These are phyloP conservation scores for Camellia japonica DNA, from an alignment of 148 eudicot genomes.

Conservation along the genomic window DNA sequence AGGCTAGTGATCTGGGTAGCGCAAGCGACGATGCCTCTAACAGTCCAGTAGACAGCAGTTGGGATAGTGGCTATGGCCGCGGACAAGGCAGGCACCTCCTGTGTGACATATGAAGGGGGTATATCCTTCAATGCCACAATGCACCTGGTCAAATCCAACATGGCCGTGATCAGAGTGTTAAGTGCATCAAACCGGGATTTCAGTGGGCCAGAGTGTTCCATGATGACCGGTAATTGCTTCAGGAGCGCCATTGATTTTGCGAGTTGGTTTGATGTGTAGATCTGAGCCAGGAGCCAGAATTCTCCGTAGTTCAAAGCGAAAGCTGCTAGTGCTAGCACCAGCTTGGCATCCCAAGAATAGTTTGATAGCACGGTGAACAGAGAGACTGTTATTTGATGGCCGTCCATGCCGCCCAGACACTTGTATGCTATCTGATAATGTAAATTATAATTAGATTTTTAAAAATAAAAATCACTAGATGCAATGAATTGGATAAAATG, in stretches of 20 bases:
- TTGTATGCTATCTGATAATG: slow-evolving; percentile 34
- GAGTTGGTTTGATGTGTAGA: slow-evolving; percentile 33
- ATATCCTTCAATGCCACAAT: slow-evolving; percentile 35
- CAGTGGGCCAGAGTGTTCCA: slow-evolving; percentile 26
- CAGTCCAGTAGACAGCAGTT: slow-evolving; percentile 46
- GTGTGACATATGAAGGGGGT: slow-evolving; percentile 23
- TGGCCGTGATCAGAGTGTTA: slow-evolving; percentile 32
- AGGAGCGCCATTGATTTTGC: slow-evolving; percentile 53
- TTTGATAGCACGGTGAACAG: slow-evolving; percentile 26
- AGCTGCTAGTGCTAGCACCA: slow-evolving; percentile 43
- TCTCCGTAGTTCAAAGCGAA: slow-evolving; percentile 47
- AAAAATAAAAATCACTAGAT: too few species aligned
- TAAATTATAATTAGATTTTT: neutral
- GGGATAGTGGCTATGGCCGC: slow-evolving; percentile 35
- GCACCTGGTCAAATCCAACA: slow-evolving; percentile 34
- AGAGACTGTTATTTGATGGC: slow-evolving; percentile 35
- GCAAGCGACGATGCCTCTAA: slow-evolving; percentile 38
- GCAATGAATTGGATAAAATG: too few species aligned
- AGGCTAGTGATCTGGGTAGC: slow-evolving; percentile 32
- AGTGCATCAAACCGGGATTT: slow-evolving; percentile 39
- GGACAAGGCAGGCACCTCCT: slow-evolving; percentile 30
- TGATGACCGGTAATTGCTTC: slow-evolving; percentile 30
- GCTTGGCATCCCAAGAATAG: slow-evolving; percentile 57
- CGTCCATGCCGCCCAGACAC: slow-evolving; percentile 35
- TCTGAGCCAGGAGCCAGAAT: slow-evolving; percentile 49